A percentile compares a stretch with the other conserved stretches of the same genome.
These are phyloP conservation scores for Colletotrichum echinochloae DNA, from an alignment of 2,329 filamentous ascomycete genomes.

Conservation along the genomic window DNA sequence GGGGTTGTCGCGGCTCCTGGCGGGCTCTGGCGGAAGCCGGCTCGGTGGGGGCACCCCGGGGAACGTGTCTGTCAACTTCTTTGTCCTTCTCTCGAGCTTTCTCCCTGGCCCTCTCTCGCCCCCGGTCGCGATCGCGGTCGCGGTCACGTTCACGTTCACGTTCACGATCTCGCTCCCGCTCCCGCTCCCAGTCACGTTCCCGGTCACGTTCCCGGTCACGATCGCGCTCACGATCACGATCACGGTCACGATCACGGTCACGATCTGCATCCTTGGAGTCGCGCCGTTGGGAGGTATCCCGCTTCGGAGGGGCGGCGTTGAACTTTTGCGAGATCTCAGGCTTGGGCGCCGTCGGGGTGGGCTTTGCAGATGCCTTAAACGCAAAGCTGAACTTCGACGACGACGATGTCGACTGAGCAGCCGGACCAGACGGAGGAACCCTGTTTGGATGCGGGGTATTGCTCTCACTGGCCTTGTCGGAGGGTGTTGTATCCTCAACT, in stretches of 20 bases:
- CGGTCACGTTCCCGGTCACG: conserved; percentile 47
- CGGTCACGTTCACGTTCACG: conserved; percentile 41
- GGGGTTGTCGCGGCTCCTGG: conserved; percentile 49
- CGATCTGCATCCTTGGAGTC: conserved; percentile 34
- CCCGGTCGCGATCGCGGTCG: conserved; percentile 49
- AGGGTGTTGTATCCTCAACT: conserved; percentile 67
- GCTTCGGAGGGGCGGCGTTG: conserved; percentile 70
- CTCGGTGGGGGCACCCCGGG: conserved; percentile 64
- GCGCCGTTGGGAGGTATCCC: conserved; percentile 53
- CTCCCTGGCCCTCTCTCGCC: conserved; percentile 50
- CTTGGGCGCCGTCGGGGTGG: conserved; percentile 67
- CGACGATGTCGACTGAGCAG: conserved; percentile 56
- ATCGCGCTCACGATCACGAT: conserved; percentile 46
- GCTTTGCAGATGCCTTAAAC: conserved; percentile 80
- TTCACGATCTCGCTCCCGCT: conserved; percentile 46
- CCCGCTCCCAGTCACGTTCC: conserved; percentile 40
- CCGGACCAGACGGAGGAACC: conserved; percentile 65
- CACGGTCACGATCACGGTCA: conserved; percentile 45
- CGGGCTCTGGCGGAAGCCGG: conserved; percentile 62
- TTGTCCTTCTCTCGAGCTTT: conserved; percentile 53
- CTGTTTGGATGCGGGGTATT: conserved; percentile 68
- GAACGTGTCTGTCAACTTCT: conserved; percentile 59
- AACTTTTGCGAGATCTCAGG: conserved; percentile 76
- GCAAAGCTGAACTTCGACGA: conserved; percentile 91
- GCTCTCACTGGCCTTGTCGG: conserved; percentile 57